A percentile compares a stretch with the other conserved stretches of the same genome.
Conservation (phyloP, 2,329 filamentous ascomycete genomes). For the Teratosphaeria destructans region DNA sequence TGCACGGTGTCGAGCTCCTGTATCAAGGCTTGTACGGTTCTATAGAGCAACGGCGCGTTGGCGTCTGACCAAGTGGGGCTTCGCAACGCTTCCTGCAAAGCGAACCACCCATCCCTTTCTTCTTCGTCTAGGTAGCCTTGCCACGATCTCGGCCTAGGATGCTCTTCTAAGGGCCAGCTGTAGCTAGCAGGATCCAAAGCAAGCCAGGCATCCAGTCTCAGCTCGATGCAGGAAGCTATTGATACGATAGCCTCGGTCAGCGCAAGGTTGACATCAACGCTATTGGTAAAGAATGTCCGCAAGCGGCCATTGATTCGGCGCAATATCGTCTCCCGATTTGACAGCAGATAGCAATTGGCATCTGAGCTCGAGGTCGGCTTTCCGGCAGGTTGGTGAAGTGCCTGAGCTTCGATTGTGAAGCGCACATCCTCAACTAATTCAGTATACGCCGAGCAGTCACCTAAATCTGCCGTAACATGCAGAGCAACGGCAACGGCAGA, state of each 20-base stretch:
- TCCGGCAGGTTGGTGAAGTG: conserved; percentile 3
- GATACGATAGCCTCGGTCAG: conserved; percentile 76
- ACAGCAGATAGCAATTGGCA: conserved; percentile 8
- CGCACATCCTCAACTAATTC: conserved; percentile 58
- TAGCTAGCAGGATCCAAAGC: conserved; percentile 34
- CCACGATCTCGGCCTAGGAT: conserved; percentile 25
- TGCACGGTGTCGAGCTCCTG: conserved; percentile 34
- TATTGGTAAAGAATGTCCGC: conserved; percentile 75
- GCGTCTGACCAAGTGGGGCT: conserved; percentile 27
- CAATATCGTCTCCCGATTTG: conserved; percentile 38
- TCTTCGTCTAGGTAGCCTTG: conserved; percentile 24
- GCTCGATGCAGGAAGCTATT: conserved; percentile 72
- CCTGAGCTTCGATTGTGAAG: conserved; percentile 22
- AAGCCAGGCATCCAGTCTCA: conserved; percentile 85
- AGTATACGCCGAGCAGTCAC: conserved; percentile 51
- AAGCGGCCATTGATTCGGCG: conserved; percentile 49
- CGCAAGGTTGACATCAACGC: conserved; percentile 80
- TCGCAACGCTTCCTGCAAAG: conserved; percentile 23
- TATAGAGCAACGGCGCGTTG: conserved; percentile 30
- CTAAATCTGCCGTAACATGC: conserved; percentile 54
- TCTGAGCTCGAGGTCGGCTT: background rate
- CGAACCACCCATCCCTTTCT: conserved; percentile 18
- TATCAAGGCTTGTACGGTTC: conserved; percentile 32
- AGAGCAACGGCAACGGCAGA: conserved; percentile 58
- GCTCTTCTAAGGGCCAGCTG: conserved; percentile 19